Evolutionary conservation across 2,329 filamentous ascomycete genomes (phyloP).

Genomic region (Talaromyces sp.): DNA sequence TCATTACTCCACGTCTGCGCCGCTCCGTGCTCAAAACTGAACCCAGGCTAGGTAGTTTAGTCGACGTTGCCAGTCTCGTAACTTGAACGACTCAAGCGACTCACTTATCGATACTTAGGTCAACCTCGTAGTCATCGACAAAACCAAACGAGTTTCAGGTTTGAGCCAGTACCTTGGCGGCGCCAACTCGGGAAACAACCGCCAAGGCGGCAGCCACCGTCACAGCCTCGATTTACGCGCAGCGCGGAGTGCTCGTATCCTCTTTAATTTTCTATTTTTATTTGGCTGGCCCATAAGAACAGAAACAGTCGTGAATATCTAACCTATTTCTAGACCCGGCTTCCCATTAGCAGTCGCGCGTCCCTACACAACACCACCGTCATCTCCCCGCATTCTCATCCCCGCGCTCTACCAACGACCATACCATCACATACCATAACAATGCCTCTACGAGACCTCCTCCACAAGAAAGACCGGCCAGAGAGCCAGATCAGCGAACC

Average conservation of each 20-base stretch:
- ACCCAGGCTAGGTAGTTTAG: neutral
- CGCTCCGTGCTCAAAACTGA: neutral
- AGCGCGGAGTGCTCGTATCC: neutral
- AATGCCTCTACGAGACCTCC: conserved; percentile 58
- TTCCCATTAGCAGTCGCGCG: neutral
- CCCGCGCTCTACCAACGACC: neutral
- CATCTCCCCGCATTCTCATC: neutral
- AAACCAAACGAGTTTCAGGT: neutral
- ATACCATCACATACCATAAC: neutral
- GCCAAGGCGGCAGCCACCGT: neutral
- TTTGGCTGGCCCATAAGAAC: neutral
- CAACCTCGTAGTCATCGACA: neutral
- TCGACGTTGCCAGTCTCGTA: neutral
- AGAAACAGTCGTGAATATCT: neutral
- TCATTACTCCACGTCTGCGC: neutral
- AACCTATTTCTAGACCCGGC: neutral
- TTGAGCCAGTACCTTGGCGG: neutral
- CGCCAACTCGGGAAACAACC: neutral
- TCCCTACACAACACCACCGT: neutral
- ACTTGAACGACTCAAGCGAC: neutral
- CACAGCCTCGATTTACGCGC: neutral
- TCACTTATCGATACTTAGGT: neutral
- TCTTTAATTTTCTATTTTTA: neutral
- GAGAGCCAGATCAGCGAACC: conserved; percentile 5
- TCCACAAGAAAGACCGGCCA: conserved; percentile 51